Conservation (phyloP, 2,329 filamentous ascomycete species). For the Fusarium miscanthi region DNA sequence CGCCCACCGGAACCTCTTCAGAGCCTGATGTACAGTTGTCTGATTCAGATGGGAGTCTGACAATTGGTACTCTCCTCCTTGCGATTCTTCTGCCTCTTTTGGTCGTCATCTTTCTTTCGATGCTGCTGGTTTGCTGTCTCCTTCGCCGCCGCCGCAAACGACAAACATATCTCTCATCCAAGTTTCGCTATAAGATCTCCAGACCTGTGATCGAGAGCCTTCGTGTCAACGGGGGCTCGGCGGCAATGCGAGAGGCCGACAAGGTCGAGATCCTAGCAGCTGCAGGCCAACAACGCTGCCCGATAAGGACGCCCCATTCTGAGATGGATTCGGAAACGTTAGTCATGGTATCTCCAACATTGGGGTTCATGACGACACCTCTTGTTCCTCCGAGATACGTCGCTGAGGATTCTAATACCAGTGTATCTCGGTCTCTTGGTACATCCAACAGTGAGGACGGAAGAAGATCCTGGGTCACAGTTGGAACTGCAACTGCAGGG, state of each 20-base stretch:
- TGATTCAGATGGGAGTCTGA: slow-evolving; percentile 40
- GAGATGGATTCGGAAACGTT: slow-evolving; percentile 43
- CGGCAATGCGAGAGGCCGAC: slow-evolving; percentile 40
- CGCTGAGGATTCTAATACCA: slow-evolving; percentile 40
- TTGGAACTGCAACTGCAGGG: slow-evolving; percentile 42
- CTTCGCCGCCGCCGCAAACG: slow-evolving; percentile 47
- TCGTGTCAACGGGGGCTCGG: slow-evolving; percentile 42
- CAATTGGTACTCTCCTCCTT: slow-evolving; percentile 53
- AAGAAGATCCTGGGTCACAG: slow-evolving; percentile 51
- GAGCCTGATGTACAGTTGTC: slow-evolving; percentile 19
- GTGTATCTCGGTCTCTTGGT: slow-evolving; percentile 34
- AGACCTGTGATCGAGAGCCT: slow-evolving; percentile 47
- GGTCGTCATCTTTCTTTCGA: slow-evolving; percentile 48
- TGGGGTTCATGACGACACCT: slow-evolving; percentile 37
- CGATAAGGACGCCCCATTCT: slow-evolving; percentile 34
- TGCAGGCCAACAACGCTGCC: slow-evolving; percentile 22
- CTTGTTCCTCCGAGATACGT: slow-evolving; percentile 42
- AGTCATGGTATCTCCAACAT: slow-evolving; percentile 44
- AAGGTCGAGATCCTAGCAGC: slow-evolving; percentile 19
- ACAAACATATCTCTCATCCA: slow-evolving; percentile 46
- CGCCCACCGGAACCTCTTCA: slow-evolving; percentile 34
- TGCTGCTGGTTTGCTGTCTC: slow-evolving; percentile 50
- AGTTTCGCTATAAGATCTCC: slow-evolving; percentile 49
- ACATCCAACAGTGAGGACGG: slow-evolving; percentile 41
- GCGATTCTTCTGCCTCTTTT: slow-evolving; percentile 59